phyloP scores from a whole-genome alignment of 192 early-diverging fungal genomes.

The Spinellus fusiger region DNA sequence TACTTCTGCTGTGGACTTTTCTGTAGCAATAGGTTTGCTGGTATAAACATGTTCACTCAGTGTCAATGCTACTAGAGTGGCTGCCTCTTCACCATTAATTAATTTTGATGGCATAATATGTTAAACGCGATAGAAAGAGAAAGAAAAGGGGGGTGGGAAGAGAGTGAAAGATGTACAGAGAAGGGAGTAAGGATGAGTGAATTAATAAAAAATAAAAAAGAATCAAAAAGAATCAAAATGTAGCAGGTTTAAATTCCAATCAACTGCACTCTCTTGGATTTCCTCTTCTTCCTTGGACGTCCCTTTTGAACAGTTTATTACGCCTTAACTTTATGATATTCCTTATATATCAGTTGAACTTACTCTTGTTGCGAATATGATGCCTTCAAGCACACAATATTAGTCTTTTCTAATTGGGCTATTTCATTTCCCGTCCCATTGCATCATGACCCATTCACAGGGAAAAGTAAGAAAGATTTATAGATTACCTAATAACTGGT shows the following conservation, averaged over 20 bases:
- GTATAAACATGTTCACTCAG: conserved; percentile 41
- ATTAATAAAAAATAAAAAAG: background rate
- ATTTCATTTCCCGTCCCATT: conserved; percentile 6
- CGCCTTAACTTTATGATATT: no score
- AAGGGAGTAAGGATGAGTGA: background rate
- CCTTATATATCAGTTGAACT: background rate
- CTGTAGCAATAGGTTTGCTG: conserved; percentile 25
- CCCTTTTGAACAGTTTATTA: no score
- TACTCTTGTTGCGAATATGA: conserved; percentile 19
- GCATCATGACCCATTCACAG: background rate
- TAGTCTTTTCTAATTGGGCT: conserved; percentile 6
- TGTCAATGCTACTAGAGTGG: conserved; percentile 30
- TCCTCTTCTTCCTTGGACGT: no score
- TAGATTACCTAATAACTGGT: no score
- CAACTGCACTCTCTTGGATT: background rate
- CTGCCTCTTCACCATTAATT: conserved; percentile 30
- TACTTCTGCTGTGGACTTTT: no score
- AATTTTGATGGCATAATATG: conserved; percentile 15
- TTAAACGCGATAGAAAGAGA: background rate
- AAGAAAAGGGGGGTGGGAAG: background rate
- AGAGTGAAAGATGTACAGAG: background rate
- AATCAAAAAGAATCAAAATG: background rate
- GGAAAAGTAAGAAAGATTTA: no score
- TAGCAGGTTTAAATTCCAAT: background rate
- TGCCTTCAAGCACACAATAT: conserved; percentile 29